Conservation (phyloP, 768 basidiomycete species). For the Podaxis pistillaris region DNA sequence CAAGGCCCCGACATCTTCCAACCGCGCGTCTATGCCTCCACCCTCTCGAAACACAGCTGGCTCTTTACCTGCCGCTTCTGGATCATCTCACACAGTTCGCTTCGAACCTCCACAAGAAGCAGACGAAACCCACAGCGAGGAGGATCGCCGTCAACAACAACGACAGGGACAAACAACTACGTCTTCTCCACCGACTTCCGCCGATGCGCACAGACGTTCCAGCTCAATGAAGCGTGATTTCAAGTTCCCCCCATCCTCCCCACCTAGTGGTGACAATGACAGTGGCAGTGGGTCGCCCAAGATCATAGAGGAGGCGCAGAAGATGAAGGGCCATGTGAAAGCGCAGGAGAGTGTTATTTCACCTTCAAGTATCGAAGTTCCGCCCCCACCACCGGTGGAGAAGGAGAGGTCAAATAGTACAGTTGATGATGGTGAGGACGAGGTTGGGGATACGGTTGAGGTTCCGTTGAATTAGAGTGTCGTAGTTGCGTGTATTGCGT, state of each 20-base stretch:
- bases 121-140: constrained; percentile 35
- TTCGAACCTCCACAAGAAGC: constrained; percentile 54
- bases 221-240: constrained; percentile 81
- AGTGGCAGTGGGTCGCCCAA: constrained; percentile 27
- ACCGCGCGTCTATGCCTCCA: constrained; percentile 69
- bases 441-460: constrained; percentile 78
- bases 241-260: constrained; percentile 57
- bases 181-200: neutral
- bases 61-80: constrained; percentile 24
- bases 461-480: constrained; percentile 49
- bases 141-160: constrained; percentile 20
- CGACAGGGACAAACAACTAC: constrained; percentile 35
- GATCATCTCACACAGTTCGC: constrained; percentile 22
- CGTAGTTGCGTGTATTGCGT: too few species aligned
- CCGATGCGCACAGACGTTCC: constrained; percentile 36
- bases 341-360: constrained; percentile 39
- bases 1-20: constrained; percentile 32
- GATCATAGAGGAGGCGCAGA: constrained; percentile 22
- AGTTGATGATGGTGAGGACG: constrained; percentile 61
- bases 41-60: constrained; percentile 42
- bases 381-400: constrained; percentile 76
- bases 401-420: constrained; percentile 52
- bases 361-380: constrained; percentile 70
- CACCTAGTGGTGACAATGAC: constrained; percentile 24
- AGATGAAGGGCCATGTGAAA: constrained; percentile 16